Conservation (phyloP, 257 asterid genomes). For the Mentha longifolia region DNA sequence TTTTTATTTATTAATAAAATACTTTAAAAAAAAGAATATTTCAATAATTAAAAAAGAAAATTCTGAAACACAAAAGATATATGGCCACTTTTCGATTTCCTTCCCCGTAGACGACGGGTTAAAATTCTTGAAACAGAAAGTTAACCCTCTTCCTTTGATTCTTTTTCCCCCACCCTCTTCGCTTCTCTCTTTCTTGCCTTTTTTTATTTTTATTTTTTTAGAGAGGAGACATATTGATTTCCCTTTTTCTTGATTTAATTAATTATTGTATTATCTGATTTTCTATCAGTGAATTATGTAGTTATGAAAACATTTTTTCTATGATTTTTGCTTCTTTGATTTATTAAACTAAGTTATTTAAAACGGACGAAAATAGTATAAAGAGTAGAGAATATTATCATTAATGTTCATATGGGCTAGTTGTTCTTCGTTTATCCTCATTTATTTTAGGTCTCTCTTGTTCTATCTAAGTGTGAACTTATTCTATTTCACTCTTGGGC, state of each 20-base stretch:
- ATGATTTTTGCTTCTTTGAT: background rate
- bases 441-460: constrained; percentile 1
- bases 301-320: background rate
- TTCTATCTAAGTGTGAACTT: background rate
- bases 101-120: constrained; percentile 91
- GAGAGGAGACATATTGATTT: background rate
- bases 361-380: no score
- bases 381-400: background rate
- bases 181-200: constrained; percentile 42
- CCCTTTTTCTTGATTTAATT: background rate
- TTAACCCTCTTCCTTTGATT: constrained; percentile 48
- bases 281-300: background rate
- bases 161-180: constrained; percentile 85
- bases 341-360: no score
- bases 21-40: constrained; percentile 1
- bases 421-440: background rate
- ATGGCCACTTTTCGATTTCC: constrained; percentile 58
- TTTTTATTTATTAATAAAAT: no score
- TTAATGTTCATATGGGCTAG: background rate
- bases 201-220: background rate
- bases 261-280: background rate
- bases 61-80: constrained; percentile 37
- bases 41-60: background rate
- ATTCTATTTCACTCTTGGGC: constrained; percentile 5
- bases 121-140: constrained; percentile 63